These are phyloP conservation scores for Aspergillus sclerotiicarbonarius DNA, from an alignment of 495 filamentous ascomycete genomes.

Conservation along the genomic window DNA sequence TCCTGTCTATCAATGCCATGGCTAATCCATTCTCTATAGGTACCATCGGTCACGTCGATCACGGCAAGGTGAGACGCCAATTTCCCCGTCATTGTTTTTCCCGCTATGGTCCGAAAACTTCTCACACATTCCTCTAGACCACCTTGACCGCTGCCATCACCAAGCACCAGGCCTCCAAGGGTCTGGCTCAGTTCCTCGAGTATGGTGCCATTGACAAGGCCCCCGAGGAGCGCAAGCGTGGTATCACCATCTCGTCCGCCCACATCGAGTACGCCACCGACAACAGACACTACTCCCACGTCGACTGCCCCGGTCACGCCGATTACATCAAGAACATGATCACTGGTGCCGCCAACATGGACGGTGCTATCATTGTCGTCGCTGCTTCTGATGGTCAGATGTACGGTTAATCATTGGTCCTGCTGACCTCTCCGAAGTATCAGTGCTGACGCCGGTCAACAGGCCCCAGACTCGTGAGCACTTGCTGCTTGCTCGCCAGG, in stretches of 20 bases:
- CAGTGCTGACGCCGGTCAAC: slow-evolving; percentile 25
- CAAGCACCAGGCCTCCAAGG: slow-evolving; percentile 92
- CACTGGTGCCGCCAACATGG: slow-evolving; percentile 95
- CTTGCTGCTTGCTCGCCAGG: slow-evolving; percentile 93
- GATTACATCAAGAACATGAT: slow-evolving; percentile 99
- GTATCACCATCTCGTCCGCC: slow-evolving; percentile 97
- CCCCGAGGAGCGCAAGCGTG: slow-evolving; percentile 97
- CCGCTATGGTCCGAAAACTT: slow-evolving; percentile 24
- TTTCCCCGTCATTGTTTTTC: slow-evolving; percentile 16
- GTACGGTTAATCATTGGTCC: slow-evolving; percentile 38
- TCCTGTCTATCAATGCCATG: background rate
- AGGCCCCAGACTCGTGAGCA: slow-evolving; percentile 98
- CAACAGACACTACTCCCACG: slow-evolving; percentile 92
- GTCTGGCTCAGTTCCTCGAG: slow-evolving; percentile 87
- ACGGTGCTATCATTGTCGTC: slow-evolving; percentile 97
- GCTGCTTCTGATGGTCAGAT: slow-evolving; percentile 99
- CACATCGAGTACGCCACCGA: slow-evolving; percentile 98
- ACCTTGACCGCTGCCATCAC: slow-evolving; percentile 98
- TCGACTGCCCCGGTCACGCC: slow-evolving; percentile 98
- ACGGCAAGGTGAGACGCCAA: slow-evolving; percentile 76
- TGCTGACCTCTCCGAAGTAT: background rate
- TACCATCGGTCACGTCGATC: slow-evolving; percentile 99
- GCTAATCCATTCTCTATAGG: slow-evolving; percentile 46
- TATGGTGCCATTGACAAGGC: slow-evolving; percentile 99
- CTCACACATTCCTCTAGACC: slow-evolving; percentile 60